Percentiles rank a stretch among this genome's conserved stretches.
These are phyloP conservation scores for Coemansia sp. DNA, from an alignment of 192 early-diverging fungal species.

Conservation along the genomic window DNA sequence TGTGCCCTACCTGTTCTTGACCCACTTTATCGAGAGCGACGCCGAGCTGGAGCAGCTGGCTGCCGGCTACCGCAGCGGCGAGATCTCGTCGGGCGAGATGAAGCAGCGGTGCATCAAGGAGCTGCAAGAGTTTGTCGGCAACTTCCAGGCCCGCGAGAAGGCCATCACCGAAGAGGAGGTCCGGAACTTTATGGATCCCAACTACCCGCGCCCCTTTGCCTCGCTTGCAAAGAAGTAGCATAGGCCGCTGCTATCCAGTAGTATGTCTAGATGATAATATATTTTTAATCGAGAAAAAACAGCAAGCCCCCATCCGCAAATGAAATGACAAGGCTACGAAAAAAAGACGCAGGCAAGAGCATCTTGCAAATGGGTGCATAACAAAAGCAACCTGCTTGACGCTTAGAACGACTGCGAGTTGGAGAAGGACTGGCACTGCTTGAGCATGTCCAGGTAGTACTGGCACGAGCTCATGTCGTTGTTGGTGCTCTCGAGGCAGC, in stretches of 20 bases:
- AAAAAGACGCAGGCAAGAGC: no score
- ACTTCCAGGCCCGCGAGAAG: conserved; percentile 70
- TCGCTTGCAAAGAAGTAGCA: conserved; percentile 31
- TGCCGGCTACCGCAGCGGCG: conserved; percentile 74
- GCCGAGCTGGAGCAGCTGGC: conserved; percentile 71
- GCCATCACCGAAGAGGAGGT: conserved; percentile 62
- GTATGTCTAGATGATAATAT: no score
- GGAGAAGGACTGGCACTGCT: conserved; percentile 69
- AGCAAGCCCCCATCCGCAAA: no score
- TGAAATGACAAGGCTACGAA: no score
- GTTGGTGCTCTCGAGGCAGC: conserved; percentile 79
- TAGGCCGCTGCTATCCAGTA: no score
- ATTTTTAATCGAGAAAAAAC: not conserved
- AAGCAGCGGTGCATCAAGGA: conserved; percentile 87
- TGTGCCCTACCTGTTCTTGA: conserved; percentile 90
- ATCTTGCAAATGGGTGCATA: no score
- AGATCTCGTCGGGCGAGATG: conserved; percentile 81
- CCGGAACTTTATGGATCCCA: conserved; percentile 62
- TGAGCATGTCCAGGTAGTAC: conserved; percentile 89
- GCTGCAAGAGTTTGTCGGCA: conserved; percentile 69
- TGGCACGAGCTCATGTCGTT: conserved; percentile 81
- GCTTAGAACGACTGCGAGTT: conserved; percentile 15
- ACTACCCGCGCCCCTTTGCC: conserved; percentile 43
- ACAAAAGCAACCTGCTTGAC: no score
- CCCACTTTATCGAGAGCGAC: conserved; percentile 94